A percentile compares a stretch with the other conserved stretches of the same genome.
Conservation (phyloP, 225 moss, liverwort and hornwort genomes). For the Lunularia cruciata region DNA sequence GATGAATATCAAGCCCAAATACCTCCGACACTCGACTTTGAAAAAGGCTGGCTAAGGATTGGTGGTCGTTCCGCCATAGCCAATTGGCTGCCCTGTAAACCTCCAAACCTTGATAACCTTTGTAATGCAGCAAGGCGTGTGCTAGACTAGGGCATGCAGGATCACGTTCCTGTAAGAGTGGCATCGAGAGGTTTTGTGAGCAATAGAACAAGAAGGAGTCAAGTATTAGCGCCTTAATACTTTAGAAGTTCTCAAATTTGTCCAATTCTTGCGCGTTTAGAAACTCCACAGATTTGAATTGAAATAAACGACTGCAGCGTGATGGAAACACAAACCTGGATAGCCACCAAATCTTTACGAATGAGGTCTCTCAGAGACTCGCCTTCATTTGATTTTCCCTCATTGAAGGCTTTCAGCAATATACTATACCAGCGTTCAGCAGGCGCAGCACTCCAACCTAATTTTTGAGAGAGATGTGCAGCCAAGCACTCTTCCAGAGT, state of each 20-base stretch:
- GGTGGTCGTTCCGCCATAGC: slow-evolving; percentile 44
- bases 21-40: slow-evolving; percentile 53
- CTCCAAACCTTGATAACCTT: slow-evolving; percentile 48
- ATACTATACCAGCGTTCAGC: slow-evolving; percentile 33
- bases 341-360: slow-evolving; percentile 36
- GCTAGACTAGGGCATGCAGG: slow-evolving; percentile 50
- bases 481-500: slow-evolving; percentile 50
- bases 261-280: no score
- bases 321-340: slow-evolving; percentile 39
- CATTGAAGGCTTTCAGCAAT: slow-evolving; percentile 37
- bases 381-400: slow-evolving; percentile 30
- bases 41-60: slow-evolving; percentile 39
- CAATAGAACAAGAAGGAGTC: no score
- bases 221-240: no score
- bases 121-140: slow-evolving; percentile 46
- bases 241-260: not conserved
- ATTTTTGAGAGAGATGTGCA: slow-evolving; percentile 38
- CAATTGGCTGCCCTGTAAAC: slow-evolving; percentile 46
- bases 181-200: no score
- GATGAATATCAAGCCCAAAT: slow-evolving; percentile 51
- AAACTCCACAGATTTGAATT: no score
- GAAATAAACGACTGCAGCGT: no score
- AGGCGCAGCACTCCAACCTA: slow-evolving; percentile 44
- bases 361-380: slow-evolving; percentile 19
- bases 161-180: slow-evolving; percentile 39